Evolutionary conservation across 2,329 filamentous ascomycete genomes (phyloP), one percentile per base, ranked within the genome.

Genomic region (Fulvia fulva): DNA sequence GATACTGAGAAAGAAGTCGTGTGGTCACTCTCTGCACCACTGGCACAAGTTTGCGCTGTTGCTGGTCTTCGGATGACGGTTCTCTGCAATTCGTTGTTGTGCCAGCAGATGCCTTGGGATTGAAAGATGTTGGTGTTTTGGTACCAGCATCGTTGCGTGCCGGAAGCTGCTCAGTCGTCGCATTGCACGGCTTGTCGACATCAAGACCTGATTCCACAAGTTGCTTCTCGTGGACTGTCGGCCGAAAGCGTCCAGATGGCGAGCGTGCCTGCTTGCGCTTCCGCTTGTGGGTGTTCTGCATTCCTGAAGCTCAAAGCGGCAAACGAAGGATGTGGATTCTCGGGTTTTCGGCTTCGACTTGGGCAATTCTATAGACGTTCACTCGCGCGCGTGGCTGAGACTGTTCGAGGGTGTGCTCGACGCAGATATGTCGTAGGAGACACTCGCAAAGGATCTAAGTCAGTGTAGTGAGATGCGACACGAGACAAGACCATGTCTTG

Each of bases 251-350:
- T 32, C 47, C 23, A 12, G 23, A 32, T 19, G n/a, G n/a, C 8
- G 14, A n/a, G 37, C 14, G 37, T 41, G 37, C 14, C 37, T 41
- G 28, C 49, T 51, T 51, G 49, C 28, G 43, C 51, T 53, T 53
- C 51, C 51, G 41, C 23, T 54, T 54, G 11, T 46, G 52, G 23
- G 44, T 34, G 26, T 28, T 19, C 37, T 46, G 34, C 52, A 54
- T 54, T 54, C 52, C 52, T 30, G 19, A 46, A 25, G 32, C 51
- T 44, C 51, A 30, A 53, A 43, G 51, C 51, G 37, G 51, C 19
- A 47, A 23, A 23, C 9, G n/a, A n/a, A n/a, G n/a, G n/a, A n/a
- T n/a, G n/a, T n/a, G n/a, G n/a, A n/a, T n/a, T n/a, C n/a, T n/a
- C n/a, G n/a, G n/a, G n/a, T n/a, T n/a, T n/a, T n/a, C n/a, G n/a